Evolutionary conservation across 2,329 filamentous ascomycete genomes (phyloP).

Genomic region (Beauveria medogensis): DNA sequence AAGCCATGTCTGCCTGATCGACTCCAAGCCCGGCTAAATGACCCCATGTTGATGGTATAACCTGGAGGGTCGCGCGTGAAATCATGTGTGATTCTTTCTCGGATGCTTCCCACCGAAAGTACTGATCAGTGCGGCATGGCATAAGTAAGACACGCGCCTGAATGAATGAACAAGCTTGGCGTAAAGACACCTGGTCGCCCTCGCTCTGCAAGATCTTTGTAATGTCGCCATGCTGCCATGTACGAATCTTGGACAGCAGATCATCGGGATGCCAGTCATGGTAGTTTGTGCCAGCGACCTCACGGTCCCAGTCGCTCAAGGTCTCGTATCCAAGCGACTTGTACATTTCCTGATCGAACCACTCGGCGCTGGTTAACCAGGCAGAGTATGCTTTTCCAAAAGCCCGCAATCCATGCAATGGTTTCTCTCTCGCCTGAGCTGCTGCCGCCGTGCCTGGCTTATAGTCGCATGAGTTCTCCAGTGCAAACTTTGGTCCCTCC

Average conservation of each 20-base stretch:
- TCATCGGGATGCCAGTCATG: constrained; percentile 35
- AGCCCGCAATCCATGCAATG: constrained; percentile 22
- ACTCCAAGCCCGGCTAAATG: constrained; percentile 27
- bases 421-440: no score
- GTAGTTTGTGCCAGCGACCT: constrained; percentile 23
- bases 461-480: constrained; percentile 34
- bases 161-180: constrained; percentile 48
- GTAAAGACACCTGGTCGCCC: constrained; percentile 25
- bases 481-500: constrained; percentile 35
- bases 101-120: constrained; percentile 44
- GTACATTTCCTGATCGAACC: constrained; percentile 36
- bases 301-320: constrained; percentile 28
- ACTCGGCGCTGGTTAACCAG: constrained; percentile 37
- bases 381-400: constrained; percentile 39
- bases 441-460: constrained; percentile 18
- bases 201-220: constrained; percentile 5
- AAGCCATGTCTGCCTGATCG: constrained; percentile 21
- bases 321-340: constrained; percentile 25
- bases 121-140: constrained; percentile 56
- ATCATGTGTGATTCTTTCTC: constrained; percentile 24
- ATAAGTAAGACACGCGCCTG: constrained; percentile 55
- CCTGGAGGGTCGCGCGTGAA: constrained; percentile 20
- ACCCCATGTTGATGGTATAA: constrained; percentile 29
- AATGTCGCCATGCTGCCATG: constrained; percentile 38
- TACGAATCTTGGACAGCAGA: constrained; percentile 30